These are phyloP conservation scores for Ogataea ramenticola DNA, from an alignment of 805 yeast species.

Conservation along the genomic window DNA sequence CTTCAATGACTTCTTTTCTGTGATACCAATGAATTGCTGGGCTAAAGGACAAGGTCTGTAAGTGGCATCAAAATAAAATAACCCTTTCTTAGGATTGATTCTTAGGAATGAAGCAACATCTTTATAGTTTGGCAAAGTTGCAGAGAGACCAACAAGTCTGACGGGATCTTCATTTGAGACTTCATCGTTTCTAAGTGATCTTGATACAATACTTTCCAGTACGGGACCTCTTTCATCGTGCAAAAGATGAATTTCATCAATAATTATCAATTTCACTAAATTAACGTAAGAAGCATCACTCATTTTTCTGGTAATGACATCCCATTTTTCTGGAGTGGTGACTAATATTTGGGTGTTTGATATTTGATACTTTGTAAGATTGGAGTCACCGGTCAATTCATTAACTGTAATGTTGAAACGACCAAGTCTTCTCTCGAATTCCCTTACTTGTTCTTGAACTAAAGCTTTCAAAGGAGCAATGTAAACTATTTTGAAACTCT, in stretches of 20 bases:
- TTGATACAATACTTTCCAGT: slow-evolving; percentile 76
- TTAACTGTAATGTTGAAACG: slow-evolving; percentile 65
- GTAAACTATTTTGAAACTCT: slow-evolving; percentile 70
- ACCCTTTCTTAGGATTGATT: slow-evolving; percentile 51
- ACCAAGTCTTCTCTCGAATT: slow-evolving; percentile 62
- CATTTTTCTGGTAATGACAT: slow-evolving; percentile 81
- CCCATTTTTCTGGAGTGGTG: slow-evolving; percentile 98
- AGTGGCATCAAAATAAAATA: slow-evolving; percentile 76
- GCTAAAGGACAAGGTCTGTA: slow-evolving; percentile 90
- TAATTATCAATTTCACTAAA: slow-evolving; percentile 62
- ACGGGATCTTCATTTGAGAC: slow-evolving; percentile 32
- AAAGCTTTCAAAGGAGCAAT: slow-evolving; percentile 92
- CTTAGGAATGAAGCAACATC: slow-evolving; percentile 81
- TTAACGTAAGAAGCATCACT: slow-evolving; percentile 58
- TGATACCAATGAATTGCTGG: slow-evolving; percentile 83
- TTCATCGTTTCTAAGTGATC: slow-evolving; percentile 46
- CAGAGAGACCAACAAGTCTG: slow-evolving; percentile 81
- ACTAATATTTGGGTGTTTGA: slow-evolving; percentile 74
- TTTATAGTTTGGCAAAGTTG: slow-evolving; percentile 81
- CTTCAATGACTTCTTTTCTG: slow-evolving; percentile 74
- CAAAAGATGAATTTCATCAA: slow-evolving; percentile 88
- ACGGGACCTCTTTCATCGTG: slow-evolving; percentile 97
- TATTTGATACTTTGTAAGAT: slow-evolving; percentile 68
- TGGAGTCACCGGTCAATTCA: slow-evolving; percentile 88
- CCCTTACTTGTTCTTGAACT: slow-evolving; percentile 91